Evolutionary conservation across 2,329 filamentous ascomycete genomes (phyloP), one percentile per base, ranked within the genome.

Genomic region (Seiridium cupressi): DNA sequence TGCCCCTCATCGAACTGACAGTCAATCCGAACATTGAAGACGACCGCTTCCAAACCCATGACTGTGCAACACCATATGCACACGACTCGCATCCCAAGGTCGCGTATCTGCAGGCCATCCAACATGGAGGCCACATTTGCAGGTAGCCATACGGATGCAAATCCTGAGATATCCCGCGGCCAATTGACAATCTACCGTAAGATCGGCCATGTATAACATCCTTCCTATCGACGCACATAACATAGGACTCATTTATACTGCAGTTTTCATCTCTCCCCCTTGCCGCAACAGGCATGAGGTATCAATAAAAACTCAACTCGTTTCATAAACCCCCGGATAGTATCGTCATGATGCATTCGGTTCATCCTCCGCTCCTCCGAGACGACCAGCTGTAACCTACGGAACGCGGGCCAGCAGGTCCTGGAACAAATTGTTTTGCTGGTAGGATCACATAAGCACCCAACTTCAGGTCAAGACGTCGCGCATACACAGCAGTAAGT

Each of bases 101-200:
- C 49, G 49, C 49, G 10, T 35, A 53, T 53, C 49, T 53, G 49
- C 49, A 53, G 18, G 18, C 18, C 49, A 53, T 53, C 49, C 49
- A 53, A 35, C 49, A 38, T 53, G 35, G 35, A 18, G 35, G 34
- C 49, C 31, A 35, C 35, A 35, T 32, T 35, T 38, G 49, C 47
- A 49, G 32, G 35, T 32, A 49, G 49, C 49, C 49, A 53, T 18
- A 53, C 49, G 49, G 49, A 53, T 53, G 49, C 49, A 40, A 38
- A 53, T 36, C 49, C 34, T 35, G 10, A 13, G 38, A 18, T 35
- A 38, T 18, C 32, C n/a, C 32, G n/a, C 10, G 35, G 49, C 32
- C 49, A 38, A 53, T 36, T 53, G 47, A 32, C 26, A 32, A 49
- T 18, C 35, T 49, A 32, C 47, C 47, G 35, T 32, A 26, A 26